Percentiles rank a stretch among this genome's conserved stretches.
These are phyloP conservation scores for Cylindrotheca closterium DNA, from an alignment of 108 stramenopile species.

Conservation along the genomic window DNA sequence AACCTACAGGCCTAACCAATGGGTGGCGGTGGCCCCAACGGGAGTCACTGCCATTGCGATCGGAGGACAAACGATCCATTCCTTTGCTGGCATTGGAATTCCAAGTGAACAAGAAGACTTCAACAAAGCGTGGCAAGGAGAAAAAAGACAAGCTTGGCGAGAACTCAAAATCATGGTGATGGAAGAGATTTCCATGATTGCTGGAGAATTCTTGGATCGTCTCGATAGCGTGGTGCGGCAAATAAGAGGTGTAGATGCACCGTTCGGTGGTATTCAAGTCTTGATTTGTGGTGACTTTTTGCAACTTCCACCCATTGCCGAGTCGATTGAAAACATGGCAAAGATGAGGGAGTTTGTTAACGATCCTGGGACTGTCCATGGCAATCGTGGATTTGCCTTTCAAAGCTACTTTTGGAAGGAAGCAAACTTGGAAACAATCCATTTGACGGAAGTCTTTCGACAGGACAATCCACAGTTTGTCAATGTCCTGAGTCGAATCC, in stretches of 20 bases:
- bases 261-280: constrained; percentile 59
- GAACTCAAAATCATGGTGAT: constrained; percentile 41
- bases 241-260: constrained; percentile 17
- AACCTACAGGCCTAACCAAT: neutral
- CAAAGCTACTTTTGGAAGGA: constrained; percentile 17
- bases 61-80: constrained; percentile 45
- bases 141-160: constrained; percentile 22
- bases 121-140: constrained; percentile 9
- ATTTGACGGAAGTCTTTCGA: constrained; percentile 37
- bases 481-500: constrained; percentile 31
- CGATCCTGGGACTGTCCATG: too few species aligned
- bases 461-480: constrained; percentile 48
- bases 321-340: neutral
- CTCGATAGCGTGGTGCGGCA: constrained; percentile 50
- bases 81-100: constrained; percentile 44
- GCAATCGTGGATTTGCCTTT: constrained; percentile 44
- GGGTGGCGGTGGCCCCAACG: constrained; percentile 11
- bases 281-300: constrained; percentile 59
- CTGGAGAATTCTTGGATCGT: constrained; percentile 16
- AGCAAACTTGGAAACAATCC: constrained; percentile 9
- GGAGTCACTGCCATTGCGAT: constrained; percentile 13
- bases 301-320: constrained; percentile 72
- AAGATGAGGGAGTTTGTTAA: too few species aligned
- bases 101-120: neutral
- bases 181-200: constrained; percentile 48